Evolutionary conservation across 192 early-diverging fungal species (phyloP).

Genomic region (Coemansia sp.): DNA sequence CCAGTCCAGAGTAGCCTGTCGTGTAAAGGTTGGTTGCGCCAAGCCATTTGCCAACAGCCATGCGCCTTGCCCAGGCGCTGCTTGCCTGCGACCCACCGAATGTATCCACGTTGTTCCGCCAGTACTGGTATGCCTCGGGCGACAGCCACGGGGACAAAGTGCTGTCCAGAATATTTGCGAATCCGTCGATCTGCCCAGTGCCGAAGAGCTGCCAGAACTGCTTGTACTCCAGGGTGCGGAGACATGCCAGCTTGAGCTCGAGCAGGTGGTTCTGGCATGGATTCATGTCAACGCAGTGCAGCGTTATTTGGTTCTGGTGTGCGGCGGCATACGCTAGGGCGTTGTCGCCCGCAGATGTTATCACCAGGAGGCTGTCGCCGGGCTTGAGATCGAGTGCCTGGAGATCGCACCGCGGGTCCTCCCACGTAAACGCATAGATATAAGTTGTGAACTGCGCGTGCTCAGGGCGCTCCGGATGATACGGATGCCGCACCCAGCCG

Average conservation of each 20-base stretch:
- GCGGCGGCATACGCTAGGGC: slow-evolving; percentile 74
- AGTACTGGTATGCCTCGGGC: slow-evolving; percentile 76
- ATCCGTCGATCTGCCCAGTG: slow-evolving; percentile 64
- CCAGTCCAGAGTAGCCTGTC: slow-evolving; percentile 82
- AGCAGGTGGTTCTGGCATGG: slow-evolving; percentile 92
- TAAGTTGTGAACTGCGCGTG: slow-evolving; percentile 79
- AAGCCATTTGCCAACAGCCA: neutral
- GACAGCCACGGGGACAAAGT: slow-evolving; percentile 72
- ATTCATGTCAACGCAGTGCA: slow-evolving; percentile 87
- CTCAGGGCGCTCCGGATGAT: slow-evolving; percentile 56
- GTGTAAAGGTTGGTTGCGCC: slow-evolving; percentile 71
- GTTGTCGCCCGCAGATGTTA: slow-evolving; percentile 84
- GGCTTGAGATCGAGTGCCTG: slow-evolving; percentile 66
- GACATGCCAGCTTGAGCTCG: slow-evolving; percentile 79
- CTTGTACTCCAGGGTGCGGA: slow-evolving; percentile 61
- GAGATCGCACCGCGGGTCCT: slow-evolving; percentile 78
- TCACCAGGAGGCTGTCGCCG: slow-evolving; percentile 74
- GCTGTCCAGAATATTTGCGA: slow-evolving; percentile 64
- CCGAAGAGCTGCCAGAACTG: slow-evolving; percentile 85
- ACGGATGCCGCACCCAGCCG: slow-evolving; percentile 56
- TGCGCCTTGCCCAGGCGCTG: neutral
- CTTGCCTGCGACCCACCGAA: slow-evolving; percentile 4
- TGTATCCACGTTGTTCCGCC: slow-evolving; percentile 62
- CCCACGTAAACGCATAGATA: slow-evolving; percentile 88
- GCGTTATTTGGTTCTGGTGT: slow-evolving; percentile 65